These are phyloP conservation scores for Hebeloma cylindrosporum DNA, from an alignment of 768 basidiomycete species.

Conservation along the genomic window DNA sequence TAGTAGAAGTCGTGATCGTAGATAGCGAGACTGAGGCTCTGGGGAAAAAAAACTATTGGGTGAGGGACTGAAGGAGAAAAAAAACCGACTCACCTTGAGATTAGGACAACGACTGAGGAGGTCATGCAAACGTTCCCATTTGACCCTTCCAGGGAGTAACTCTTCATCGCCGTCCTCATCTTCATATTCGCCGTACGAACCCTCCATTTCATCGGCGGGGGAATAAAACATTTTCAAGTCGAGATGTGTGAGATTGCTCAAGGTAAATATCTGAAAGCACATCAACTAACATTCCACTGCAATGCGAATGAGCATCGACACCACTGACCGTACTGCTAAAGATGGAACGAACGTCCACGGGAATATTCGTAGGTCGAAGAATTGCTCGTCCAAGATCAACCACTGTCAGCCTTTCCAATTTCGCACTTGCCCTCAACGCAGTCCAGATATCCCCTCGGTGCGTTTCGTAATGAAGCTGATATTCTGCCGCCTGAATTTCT, in stretches of 20 bases:
- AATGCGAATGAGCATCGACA: neutral
- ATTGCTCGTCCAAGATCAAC: conserved; percentile 14
- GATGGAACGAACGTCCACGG: conserved; percentile 14
- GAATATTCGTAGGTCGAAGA: too few relatives aligned
- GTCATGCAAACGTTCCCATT: conserved; percentile 13
- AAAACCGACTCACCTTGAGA: conserved; percentile 13
- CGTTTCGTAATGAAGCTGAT: neutral
- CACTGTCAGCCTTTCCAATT: conserved; percentile 15
- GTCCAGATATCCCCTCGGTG: conserved; percentile 23
- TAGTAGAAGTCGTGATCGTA: conserved; percentile 13
- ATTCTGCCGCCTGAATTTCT: conserved; percentile 8
- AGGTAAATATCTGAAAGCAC: conserved; percentile 15
- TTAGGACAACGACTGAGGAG: conserved; percentile 14
- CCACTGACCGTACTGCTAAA: conserved; percentile 18
- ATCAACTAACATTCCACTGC: neutral
- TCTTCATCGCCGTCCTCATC: conserved; percentile 9
- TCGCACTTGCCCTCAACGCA: conserved; percentile 15
- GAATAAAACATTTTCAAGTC: conserved; percentile 16
- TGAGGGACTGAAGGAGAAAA: neutral
- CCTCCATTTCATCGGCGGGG: conserved; percentile 9
- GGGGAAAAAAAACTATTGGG: neutral
- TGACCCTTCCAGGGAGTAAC: conserved; percentile 12
- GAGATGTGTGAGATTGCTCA: conserved; percentile 16
- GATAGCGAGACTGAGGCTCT: conserved; percentile 15
- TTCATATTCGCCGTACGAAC: conserved; percentile 2